Percentiles rank a stretch among this genome's conserved stretches.
phyloP scores from a whole-genome alignment of 1,139 yeast species.

The Hemisphaericaspora subhashii region DNA sequence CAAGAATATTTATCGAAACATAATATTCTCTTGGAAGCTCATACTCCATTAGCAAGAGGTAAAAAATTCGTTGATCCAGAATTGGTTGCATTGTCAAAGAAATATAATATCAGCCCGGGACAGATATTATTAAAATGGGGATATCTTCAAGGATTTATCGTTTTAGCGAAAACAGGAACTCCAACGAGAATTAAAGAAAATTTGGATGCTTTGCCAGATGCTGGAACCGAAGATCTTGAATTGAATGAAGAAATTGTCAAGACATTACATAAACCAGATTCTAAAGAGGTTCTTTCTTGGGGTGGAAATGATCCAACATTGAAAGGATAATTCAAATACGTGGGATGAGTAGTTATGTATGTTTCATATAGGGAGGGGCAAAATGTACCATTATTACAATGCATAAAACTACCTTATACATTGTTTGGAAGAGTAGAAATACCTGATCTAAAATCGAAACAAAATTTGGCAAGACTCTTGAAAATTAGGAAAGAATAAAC shows the following conservation, averaged over 20 bases:
- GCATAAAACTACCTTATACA: no score
- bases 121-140: conserved; percentile 41
- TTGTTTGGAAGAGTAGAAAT: no score
- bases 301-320: conserved; percentile 29
- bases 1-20: conserved; percentile 36
- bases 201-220: conserved; percentile 32
- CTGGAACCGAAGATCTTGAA: conserved; percentile 29
- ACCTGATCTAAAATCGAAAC: no score
- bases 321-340: conserved; percentile 8
- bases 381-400: no score
- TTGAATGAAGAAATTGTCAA: conserved; percentile 32
- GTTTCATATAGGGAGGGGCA: no score
- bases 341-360: background rate
- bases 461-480: no score
- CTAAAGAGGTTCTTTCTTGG: conserved; percentile 34
- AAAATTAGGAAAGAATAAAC: no score
- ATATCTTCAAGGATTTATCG: conserved; percentile 58
- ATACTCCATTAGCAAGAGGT: conserved; percentile 69
- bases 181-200: conserved; percentile 43
- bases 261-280: conserved; percentile 34
- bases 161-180: conserved; percentile 68
- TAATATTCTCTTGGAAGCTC: conserved; percentile 60
- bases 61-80: conserved; percentile 52
- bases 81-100: conserved; percentile 29
- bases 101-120: conserved; percentile 23